Percentiles rank a stretch among this genome's conserved stretches.
phyloP scores from a whole-genome alignment of 441 rosid species.

The Pelargonium cotyledonis region DNA sequence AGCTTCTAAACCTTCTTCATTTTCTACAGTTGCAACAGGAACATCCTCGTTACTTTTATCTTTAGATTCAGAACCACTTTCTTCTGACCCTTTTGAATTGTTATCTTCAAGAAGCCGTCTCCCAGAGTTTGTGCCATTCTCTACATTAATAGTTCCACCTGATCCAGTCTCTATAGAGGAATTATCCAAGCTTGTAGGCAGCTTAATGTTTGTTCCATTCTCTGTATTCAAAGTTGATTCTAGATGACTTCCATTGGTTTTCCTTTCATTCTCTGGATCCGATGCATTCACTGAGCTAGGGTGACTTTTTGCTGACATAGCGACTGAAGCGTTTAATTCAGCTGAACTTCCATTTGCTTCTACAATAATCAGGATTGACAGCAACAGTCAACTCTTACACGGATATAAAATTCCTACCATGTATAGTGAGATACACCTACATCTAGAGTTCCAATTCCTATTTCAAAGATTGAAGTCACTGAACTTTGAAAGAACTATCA shows the following conservation, averaged over 20 bases:
- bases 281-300: constrained; percentile 24
- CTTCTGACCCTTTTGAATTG: constrained; percentile 42
- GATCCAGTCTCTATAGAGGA: constrained; percentile 9
- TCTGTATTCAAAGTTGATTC: constrained; percentile 34
- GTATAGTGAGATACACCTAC: background rate
- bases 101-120: constrained; percentile 76
- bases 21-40: constrained; percentile 70
- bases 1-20: constrained; percentile 73
- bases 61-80: constrained; percentile 41
- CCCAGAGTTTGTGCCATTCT: constrained; percentile 41
- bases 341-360: constrained; percentile 28
- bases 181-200: constrained; percentile 14
- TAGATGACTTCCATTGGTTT: constrained; percentile 33
- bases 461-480: background rate
- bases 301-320: too few species aligned
- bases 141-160: constrained; percentile 30
- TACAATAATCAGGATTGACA: constrained; percentile 31
- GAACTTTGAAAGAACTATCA: background rate
- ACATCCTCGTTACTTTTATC: constrained; percentile 34
- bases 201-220: constrained; percentile 12
- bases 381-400: constrained; percentile 15
- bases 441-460: background rate
- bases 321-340: too few species aligned
- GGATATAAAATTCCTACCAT: background rate
- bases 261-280: constrained; percentile 34